phyloP scores from a whole-genome alignment of 352 stramenopile species.

The Phytophthora sojae region DNA sequence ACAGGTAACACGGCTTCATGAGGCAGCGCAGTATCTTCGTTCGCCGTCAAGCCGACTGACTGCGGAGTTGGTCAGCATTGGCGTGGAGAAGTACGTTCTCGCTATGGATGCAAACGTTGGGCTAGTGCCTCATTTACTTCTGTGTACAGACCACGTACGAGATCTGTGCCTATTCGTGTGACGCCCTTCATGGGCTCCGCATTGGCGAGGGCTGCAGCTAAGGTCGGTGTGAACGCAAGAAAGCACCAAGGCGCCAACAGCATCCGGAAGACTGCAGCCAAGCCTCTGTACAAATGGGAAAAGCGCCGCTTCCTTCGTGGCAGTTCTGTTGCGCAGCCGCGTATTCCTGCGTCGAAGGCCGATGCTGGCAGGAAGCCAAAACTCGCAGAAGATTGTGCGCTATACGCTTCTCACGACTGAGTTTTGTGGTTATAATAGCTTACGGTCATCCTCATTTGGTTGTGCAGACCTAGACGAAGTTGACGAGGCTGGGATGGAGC shows the following conservation, averaged over 20 bases:
- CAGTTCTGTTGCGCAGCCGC: conserved; percentile 27
- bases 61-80: conserved; percentile 21
- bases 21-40: conserved; percentile 43
- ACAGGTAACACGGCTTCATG: conserved; percentile 45
- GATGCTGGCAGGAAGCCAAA: conserved; percentile 16
- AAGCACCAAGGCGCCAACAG: conserved; percentile 48
- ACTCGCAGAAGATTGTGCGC: conserved; percentile 29
- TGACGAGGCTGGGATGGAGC: conserved; percentile 53
- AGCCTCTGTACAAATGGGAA: conserved; percentile 71
- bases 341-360: conserved; percentile 20
- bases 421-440: background rate
- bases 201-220: conserved; percentile 29
- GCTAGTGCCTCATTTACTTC: background rate
- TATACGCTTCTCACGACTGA: background rate
- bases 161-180: conserved; percentile 31
- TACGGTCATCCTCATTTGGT: background rate
- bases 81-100: conserved; percentile 20
- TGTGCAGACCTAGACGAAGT: conserved; percentile 45
- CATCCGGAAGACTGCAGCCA: conserved; percentile 32
- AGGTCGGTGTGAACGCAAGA: conserved; percentile 30
- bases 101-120: background rate
- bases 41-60: conserved; percentile 22
- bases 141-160: conserved; percentile 25
- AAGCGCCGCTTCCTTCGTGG: conserved; percentile 38
- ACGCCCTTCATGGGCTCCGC: conserved; percentile 46